Conservation (phyloP, 768 basidiomycete genomes). For the Amanita exitialis region DNA sequence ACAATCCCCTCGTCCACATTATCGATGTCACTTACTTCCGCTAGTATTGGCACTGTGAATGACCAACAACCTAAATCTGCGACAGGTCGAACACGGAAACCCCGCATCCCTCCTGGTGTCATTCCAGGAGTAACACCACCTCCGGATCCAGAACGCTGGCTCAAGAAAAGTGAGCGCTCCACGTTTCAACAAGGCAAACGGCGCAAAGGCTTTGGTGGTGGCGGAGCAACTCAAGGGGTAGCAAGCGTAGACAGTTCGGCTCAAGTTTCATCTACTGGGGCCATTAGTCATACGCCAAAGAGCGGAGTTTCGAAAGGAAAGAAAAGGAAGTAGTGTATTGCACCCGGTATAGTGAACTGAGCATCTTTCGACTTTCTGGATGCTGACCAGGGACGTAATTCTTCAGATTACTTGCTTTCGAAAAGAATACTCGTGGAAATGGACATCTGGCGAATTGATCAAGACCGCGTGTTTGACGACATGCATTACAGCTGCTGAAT, state of each 20-base stretch:
- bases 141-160: slow-evolving; percentile 82
- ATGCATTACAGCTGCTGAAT: neutral
- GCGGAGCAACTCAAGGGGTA: slow-evolving; percentile 66
- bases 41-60: slow-evolving; percentile 17
- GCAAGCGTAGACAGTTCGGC: slow-evolving; percentile 28
- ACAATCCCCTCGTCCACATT: slow-evolving; percentile 22
- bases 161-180: slow-evolving; percentile 78
- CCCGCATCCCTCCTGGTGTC: slow-evolving; percentile 68
- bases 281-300: slow-evolving; percentile 23
- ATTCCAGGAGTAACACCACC: slow-evolving; percentile 70
- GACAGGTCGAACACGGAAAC: slow-evolving; percentile 44
- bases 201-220: slow-evolving; percentile 39
- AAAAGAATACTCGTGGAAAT: neutral
- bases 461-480: neutral
- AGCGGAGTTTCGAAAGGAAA: slow-evolving; percentile 46
- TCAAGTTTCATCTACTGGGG: slow-evolving; percentile 14
- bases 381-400: slow-evolving; percentile 5
- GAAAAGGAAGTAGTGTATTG: slow-evolving; percentile 48
- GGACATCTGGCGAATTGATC: neutral
- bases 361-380: neutral
- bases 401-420: slow-evolving; percentile 1
- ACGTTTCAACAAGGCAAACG: slow-evolving; percentile 43
- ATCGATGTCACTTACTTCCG: slow-evolving; percentile 20
- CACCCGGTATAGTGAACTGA: neutral
- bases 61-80: slow-evolving; percentile 22